Conservation (phyloP, 2,329 filamentous ascomycete genomes). For the Chaetoscypha palmicola region DNA sequence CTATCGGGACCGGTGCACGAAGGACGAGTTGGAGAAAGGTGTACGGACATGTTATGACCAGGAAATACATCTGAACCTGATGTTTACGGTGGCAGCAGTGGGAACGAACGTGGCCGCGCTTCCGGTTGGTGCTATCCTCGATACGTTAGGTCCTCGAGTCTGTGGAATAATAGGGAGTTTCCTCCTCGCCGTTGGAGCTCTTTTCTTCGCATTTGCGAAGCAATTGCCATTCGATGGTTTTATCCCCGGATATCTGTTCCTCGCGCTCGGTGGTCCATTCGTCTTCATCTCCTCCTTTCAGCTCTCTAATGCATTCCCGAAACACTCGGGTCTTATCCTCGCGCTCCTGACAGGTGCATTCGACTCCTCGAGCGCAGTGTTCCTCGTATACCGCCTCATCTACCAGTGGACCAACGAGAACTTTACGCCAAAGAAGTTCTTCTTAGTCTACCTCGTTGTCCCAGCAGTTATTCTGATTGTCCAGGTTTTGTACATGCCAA, state of each 20-base stretch:
- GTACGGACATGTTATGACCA: slow-evolving; percentile 51
- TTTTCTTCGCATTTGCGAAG: slow-evolving; percentile 63
- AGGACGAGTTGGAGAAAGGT: slow-evolving; percentile 41
- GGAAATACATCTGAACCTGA: slow-evolving; percentile 69
- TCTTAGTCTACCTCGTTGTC: slow-evolving; percentile 64
- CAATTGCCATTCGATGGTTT: slow-evolving; percentile 66
- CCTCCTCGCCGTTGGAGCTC: slow-evolving; percentile 61
- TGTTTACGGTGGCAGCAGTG: slow-evolving; percentile 88
- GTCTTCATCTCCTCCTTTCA: slow-evolving; percentile 80
- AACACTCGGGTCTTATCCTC: slow-evolving; percentile 69
- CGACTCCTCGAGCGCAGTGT: slow-evolving; percentile 73
- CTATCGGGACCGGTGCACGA: slow-evolving; percentile 58
- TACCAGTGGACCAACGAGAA: slow-evolving; percentile 51
- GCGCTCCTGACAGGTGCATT: slow-evolving; percentile 76
- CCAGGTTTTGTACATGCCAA: slow-evolving; percentile 67
- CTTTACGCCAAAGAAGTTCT: slow-evolving; percentile 63
- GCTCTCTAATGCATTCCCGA: slow-evolving; percentile 75
- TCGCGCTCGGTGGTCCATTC: slow-evolving; percentile 73
- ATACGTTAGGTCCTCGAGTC: slow-evolving; percentile 71
- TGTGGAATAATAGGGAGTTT: slow-evolving; percentile 65
- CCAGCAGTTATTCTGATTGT: slow-evolving; percentile 58
- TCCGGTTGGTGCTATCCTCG: slow-evolving; percentile 77
- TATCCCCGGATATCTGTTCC: slow-evolving; percentile 65
- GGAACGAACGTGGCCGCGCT: slow-evolving; percentile 82
- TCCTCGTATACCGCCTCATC: slow-evolving; percentile 65